Base-by-base conservation (phyloP, 2,329 filamentous ascomycete species). In the Aspergillus costaricaensis region DNA sequence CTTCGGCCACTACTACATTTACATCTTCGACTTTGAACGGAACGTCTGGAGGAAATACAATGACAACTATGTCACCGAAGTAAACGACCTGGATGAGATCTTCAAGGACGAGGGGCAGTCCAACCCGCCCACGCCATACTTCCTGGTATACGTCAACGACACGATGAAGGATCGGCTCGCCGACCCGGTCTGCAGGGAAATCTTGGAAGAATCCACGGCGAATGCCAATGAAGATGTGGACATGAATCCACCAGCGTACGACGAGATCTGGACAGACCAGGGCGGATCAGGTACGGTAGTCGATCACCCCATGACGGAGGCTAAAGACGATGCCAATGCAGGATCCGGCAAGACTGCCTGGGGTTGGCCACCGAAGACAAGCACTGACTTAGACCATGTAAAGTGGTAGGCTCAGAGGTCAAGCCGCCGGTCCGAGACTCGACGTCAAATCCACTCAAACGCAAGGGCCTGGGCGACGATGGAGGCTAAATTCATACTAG, bases 1-100 rank as follows among this genome's bases (percentile, higher is more conserved):
- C 48, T 88, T 88, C 49, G 95, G 95, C 0, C 95, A 99, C 76
- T 99, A 98, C 78, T 97, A 92, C 89, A 92, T 97, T 48, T 97
- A 93, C 84, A 96, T 99, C 65, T 91, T 88, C 71, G 95, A 98
- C 78, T 96, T 96, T 74, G 85, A 88, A 65, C 85, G 86, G 50
- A 79, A 87, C 38, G 81, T 93, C 19, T 99, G 95, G 93, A 88
- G 92, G 59, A 92, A 91, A 71, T 99, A 97, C 81, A 99, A 99
- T 73, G 95, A 99, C 70, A 89, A 89, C 57, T 84, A 83, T 15
- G 92, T 99, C 23, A 88, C 86, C 2, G 86, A 91, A 64, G 84
- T 87, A 25, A 79, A 81, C 14, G 84, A 91, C 68, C 81, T 85
- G 7, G 81, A 82, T 15, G 85, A 89, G 53, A 91, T 96, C 43